phyloP scores from a whole-genome alignment of 306 rosid genomes.

The Acmispon strigosus region DNA sequence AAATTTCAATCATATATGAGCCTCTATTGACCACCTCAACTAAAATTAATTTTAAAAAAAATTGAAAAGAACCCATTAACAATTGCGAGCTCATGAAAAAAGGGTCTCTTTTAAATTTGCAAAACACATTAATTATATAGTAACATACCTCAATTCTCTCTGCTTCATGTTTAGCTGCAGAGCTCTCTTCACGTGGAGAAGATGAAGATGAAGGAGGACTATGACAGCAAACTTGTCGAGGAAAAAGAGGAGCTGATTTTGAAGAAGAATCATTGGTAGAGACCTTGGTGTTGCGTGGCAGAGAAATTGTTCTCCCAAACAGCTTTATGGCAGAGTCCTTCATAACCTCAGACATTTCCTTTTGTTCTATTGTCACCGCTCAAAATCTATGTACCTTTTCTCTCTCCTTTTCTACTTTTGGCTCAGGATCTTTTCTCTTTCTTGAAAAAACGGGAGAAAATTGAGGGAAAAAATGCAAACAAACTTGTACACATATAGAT shows the following conservation, averaged over 20 bases:
- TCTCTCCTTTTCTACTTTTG: constrained; percentile 3
- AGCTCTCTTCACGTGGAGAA: constrained; percentile 27
- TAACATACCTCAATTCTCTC: constrained; percentile 41
- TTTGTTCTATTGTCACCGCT: background rate
- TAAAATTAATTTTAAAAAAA: background rate
- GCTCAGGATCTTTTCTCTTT: constrained; percentile 7
- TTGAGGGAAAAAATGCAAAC: background rate
- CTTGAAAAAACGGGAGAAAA: background rate
- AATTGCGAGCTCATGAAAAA: constrained; percentile 18
- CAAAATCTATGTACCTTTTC: background rate
- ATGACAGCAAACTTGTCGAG: too few relatives aligned
- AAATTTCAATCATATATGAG: background rate
- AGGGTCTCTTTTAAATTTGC: constrained; percentile 24
- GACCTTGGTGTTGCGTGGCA: constrained; percentile 26
- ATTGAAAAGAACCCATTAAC: constrained; percentile 24
- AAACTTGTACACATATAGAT: background rate
- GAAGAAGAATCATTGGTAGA: constrained; percentile 10
- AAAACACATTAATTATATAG: background rate
- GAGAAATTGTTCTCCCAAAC: constrained; percentile 68
- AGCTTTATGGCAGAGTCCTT: constrained; percentile 64
- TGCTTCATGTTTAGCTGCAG: constrained; percentile 4
- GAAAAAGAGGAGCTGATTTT: background rate
- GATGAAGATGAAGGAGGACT: constrained; percentile 28
- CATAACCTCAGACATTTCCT: constrained; percentile 50
- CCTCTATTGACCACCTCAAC: background rate